Evolutionary conservation across 2,329 filamentous ascomycete genomes (phyloP).

Genomic region (Alternaria sp.): DNA sequence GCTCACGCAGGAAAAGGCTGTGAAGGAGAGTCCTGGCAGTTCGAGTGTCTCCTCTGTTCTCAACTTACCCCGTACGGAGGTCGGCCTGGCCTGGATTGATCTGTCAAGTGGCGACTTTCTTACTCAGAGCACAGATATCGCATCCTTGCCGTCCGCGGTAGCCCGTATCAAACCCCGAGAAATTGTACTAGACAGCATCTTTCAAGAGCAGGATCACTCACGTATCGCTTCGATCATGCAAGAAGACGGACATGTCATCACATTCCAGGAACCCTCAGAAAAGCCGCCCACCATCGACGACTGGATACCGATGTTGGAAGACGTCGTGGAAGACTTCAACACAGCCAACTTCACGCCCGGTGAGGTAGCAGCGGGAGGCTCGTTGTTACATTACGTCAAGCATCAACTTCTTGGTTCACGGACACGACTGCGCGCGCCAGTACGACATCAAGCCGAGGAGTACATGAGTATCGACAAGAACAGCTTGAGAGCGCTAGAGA

Average conservation of each 20-base stretch:
- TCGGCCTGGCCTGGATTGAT: slow-evolving; percentile 93
- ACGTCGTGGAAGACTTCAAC: slow-evolving; percentile 64
- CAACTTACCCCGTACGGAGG: slow-evolving; percentile 50
- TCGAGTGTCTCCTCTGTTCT: slow-evolving; percentile 40
- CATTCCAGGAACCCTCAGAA: slow-evolving; percentile 65
- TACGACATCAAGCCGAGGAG: slow-evolving; percentile 74
- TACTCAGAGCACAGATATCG: slow-evolving; percentile 75
- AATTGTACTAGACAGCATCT: slow-evolving; percentile 71
- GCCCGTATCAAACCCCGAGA: slow-evolving; percentile 85
- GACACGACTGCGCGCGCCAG: slow-evolving; percentile 83
- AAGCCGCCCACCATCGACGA: slow-evolving; percentile 60
- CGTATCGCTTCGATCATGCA: slow-evolving; percentile 71
- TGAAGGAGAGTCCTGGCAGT: slow-evolving; percentile 36
- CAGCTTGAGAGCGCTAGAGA: slow-evolving; percentile 86
- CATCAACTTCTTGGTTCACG: slow-evolving; percentile 77
- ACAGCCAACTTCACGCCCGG: slow-evolving; percentile 65
- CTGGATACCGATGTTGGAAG: slow-evolving; percentile 81
- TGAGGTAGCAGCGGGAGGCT: slow-evolving; percentile 78
- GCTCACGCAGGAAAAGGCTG: slow-evolving; percentile 28
- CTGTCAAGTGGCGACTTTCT: slow-evolving; percentile 94
- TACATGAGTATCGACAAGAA: slow-evolving; percentile 93
- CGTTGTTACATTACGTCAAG: slow-evolving; percentile 84
- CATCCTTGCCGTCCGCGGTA: slow-evolving; percentile 77
- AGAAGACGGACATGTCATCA: slow-evolving; percentile 77
- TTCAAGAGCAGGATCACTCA: slow-evolving; percentile 63